Percentiles rank a stretch among this genome's conserved stretches.
phyloP scores from a whole-genome alignment of 345 rosid species.

The Rhodamnia rubescens region DNA sequence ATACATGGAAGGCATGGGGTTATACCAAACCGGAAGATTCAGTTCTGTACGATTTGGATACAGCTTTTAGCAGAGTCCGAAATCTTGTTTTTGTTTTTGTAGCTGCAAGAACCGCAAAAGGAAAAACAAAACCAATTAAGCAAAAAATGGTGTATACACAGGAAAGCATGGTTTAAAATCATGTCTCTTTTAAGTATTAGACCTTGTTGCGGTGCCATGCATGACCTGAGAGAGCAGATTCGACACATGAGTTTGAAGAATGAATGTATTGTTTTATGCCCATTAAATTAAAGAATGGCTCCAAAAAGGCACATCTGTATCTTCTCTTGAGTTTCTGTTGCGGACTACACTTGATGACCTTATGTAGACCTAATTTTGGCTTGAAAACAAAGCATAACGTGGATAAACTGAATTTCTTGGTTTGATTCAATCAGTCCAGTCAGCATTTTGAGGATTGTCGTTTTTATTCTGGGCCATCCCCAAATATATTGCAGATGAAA shows the following conservation, averaged over 20 bases:
- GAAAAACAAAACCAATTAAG: not conserved
- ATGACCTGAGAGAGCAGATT: not conserved
- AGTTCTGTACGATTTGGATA: not conserved
- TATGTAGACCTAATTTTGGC: not conserved
- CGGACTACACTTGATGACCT: not conserved
- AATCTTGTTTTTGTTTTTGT: not conserved
- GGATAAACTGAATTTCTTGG: not conserved
- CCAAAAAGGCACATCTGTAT: not conserved
- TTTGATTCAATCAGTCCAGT: not conserved
- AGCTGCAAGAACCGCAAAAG: not conserved
- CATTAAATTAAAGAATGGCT: not conserved
- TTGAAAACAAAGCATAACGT: not conserved
- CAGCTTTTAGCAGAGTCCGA: no score
- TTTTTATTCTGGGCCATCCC: not conserved
- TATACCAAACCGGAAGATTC: not conserved
- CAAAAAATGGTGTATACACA: not conserved
- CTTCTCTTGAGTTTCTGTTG: not conserved
- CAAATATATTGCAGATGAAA: not conserved
- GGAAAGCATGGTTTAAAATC: not conserved
- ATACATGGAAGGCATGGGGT: not conserved
- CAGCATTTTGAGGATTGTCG: not conserved
- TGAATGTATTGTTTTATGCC: not conserved
- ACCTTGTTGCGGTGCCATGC: not conserved
- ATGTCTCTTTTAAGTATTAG: not conserved
- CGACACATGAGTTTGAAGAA: not conserved